Base-by-base conservation (phyloP, 495 filamentous ascomycete genomes). In the Xylaria sp. region DNA sequence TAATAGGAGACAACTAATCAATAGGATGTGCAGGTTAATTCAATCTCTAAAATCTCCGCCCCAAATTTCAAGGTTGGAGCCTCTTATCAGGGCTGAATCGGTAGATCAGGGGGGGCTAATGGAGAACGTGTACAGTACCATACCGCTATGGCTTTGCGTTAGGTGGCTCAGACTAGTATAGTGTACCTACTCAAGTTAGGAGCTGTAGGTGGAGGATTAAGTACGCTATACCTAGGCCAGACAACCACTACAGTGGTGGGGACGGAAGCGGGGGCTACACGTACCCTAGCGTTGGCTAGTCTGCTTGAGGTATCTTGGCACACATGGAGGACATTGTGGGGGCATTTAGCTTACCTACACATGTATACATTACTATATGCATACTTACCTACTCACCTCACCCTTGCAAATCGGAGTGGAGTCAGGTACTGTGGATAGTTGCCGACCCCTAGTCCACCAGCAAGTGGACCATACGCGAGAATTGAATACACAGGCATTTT, bases 21-120 rank as follows among this genome's bases (percentile, higher is more conserved):
- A 66, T 66, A 52, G 44, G 62, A 66, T 4, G 41, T 17, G 62
- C 44, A 66, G 43, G 44, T 55, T 67, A 66, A 67, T 53, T 67
- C 64, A 67, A 67, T 29, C 64, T 67, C 31, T 33, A 67, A 67
- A 65, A 55, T 67, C 48, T 67, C 48, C 19, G 31, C 46, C 33
- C 31, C 35, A 67, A 67, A 53, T 67, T 67, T 67, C 48, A 43
- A 55, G 64, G 17, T 67, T 64, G 9, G 35, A 53, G 62, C 62
- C 62, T 66, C 62, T 52, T 50, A 50, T 52, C 43, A 41, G 64
- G 35, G 33, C 26, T 55, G 64, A 55, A 53, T 67, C n/a, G 48
- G 46, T 67, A 67, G 64, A 41, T 55, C 64, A 67, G 64, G 64
- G 33, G 62, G 62, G 9, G 43, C 15, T 17, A 29, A 52, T 65